Evolutionary conservation across 1,284 basidiomycete genomes (phyloP).

Genomic region (Ganoderma lingzhi): DNA sequence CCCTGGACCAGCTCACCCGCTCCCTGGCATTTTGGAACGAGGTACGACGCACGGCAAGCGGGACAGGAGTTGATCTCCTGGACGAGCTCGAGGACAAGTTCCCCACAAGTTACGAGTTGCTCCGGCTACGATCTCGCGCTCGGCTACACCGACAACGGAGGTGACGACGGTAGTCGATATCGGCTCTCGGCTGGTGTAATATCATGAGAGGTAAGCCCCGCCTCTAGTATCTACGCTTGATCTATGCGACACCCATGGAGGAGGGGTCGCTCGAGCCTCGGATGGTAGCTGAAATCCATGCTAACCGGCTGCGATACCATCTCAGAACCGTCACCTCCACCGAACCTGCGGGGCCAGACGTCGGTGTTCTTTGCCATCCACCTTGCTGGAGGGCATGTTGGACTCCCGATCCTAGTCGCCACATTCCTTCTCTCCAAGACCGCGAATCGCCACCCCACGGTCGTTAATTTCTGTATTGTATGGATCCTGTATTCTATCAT

Average conservation of each 20-base stretch:
- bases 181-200: not conserved
- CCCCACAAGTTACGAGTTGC: conserved; percentile 17
- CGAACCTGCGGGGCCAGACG: conserved; percentile 26
- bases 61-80: conserved; percentile 33
- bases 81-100: conserved; percentile 8
- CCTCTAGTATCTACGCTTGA: no score
- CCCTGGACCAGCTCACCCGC: conserved; percentile 14
- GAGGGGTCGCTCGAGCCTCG: not conserved
- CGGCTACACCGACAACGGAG: conserved; percentile 5
- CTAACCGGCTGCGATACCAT: conserved; percentile 9
- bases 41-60: conserved; percentile 8
- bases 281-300: not conserved
- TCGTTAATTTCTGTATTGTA: conserved; percentile 52
- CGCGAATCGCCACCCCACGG: conserved; percentile 38
- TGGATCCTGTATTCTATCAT: conserved; percentile 63
- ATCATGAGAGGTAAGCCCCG: conserved; percentile 23
- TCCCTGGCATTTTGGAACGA: conserved; percentile 6
- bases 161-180: conserved; percentile 1
- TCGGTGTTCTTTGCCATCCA: conserved; percentile 38
- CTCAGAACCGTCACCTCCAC: conserved; percentile 25
- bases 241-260: not conserved
- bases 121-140: conserved; percentile 19
- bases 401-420: conserved; percentile 42
- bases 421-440: conserved; percentile 41
- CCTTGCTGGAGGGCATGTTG: conserved; percentile 42